Evolutionary conservation across 495 filamentous ascomycete species (phyloP).

Genomic region (Aspergillus panamensis): DNA sequence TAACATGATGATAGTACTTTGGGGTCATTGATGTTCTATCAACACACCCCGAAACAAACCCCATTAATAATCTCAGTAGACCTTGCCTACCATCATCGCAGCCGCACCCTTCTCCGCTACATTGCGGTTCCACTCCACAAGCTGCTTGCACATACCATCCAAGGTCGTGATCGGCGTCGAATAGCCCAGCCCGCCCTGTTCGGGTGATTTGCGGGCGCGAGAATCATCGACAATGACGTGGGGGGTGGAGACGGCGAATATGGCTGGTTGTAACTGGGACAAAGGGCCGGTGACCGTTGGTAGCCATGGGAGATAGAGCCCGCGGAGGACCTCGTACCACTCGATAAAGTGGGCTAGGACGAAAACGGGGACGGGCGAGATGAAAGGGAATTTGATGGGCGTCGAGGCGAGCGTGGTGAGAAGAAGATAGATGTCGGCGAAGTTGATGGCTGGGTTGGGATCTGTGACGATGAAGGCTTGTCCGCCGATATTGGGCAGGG

Average conservation of each 20-base stretch:
- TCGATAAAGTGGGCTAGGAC: conserved; percentile 49
- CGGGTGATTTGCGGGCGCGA: conserved; percentile 38
- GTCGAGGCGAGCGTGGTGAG: conserved; percentile 31
- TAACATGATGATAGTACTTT: no score
- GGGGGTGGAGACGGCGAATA: conserved; percentile 50
- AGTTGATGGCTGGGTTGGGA: conserved; percentile 35
- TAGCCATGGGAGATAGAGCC: conserved; percentile 39
- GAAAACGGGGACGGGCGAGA: conserved; percentile 33
- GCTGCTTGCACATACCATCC: conserved; percentile 51
- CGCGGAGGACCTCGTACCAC: conserved; percentile 45
- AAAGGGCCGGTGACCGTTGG: conserved; percentile 42
- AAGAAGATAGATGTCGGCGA: conserved; percentile 36
- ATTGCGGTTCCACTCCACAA: conserved; percentile 26
- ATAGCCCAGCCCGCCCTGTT: conserved; percentile 51
- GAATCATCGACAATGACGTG: conserved; percentile 49
- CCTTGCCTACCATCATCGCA: conserved; percentile 9
- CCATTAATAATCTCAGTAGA: not conserved
- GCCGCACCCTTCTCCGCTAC: conserved; percentile 18
- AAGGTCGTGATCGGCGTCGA: conserved; percentile 47
- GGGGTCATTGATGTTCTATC: no score
- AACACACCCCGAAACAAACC: not conserved
- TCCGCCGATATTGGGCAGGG: conserved; percentile 37
- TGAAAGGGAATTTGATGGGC: conserved; percentile 28
- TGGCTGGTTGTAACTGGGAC: conserved; percentile 49
- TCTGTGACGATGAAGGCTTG: conserved; percentile 42